phyloP scores from a whole-genome alignment of 352 stramenopile species.

The Globisporangium alternatum region DNA sequence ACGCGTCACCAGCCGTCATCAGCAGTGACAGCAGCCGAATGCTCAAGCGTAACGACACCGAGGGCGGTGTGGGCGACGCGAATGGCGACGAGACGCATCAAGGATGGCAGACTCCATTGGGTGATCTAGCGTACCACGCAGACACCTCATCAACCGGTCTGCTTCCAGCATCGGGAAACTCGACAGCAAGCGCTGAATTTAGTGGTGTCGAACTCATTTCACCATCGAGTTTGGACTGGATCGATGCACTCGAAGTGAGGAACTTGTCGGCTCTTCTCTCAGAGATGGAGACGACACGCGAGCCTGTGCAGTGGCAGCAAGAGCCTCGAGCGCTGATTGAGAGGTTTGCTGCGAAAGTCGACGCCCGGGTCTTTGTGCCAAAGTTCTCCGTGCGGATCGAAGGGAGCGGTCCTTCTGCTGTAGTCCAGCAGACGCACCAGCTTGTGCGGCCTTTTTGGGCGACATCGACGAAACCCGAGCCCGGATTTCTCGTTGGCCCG shows the following conservation, averaged over 20 bases:
- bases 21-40: not conserved
- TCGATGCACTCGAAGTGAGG: not conserved
- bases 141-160: not conserved
- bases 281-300: not conserved
- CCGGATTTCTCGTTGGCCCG: not conserved
- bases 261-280: not conserved
- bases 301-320: not conserved
- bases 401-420: not conserved
- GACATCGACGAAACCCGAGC: not conserved
- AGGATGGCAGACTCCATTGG: not conserved
- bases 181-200: not conserved
- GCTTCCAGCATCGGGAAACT: not conserved
- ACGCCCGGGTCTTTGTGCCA: slow-evolving; percentile 1
- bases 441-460: not conserved
- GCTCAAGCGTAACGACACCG: not conserved
- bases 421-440: not conserved
- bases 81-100: not conserved
- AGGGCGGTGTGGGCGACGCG: not conserved
- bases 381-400: slow-evolving; percentile 1
- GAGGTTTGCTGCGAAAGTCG: not conserved
- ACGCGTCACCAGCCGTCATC: not conserved
- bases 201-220: not conserved
- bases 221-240: not conserved
- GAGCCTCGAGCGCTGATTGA: not conserved
- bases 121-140: not conserved